Base-by-base conservation (phyloP, 305 asterid species). In the Withania somnifera region DNA sequence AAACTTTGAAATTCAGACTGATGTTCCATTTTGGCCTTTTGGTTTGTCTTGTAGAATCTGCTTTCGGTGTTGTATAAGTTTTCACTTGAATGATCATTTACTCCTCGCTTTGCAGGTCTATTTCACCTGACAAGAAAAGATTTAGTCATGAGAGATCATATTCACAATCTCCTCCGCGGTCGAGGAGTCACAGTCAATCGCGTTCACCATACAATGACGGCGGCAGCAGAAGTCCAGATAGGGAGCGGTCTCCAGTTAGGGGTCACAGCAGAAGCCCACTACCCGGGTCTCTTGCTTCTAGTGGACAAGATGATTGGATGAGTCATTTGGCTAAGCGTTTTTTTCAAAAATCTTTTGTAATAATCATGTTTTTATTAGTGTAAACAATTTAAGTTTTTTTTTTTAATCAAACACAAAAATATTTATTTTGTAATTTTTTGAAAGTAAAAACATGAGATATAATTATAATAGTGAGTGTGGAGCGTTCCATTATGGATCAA, bases 121-220 rank as follows among this genome's bases (percentile, higher is more conserved):
- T 84, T 54, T 92, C 99, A 2, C 99, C 98, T 0, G 86, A 78
- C 8, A 97, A 86, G 83, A 90, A 67, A 64, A 83, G 98, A 88
- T 89, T 88, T 82, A 89, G 92, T 75, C 85, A 92, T 40, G 95
- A 91, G 82, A 89, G 92, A 66, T 90, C 97, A 0, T 87, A 86
- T 95, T 77, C 93, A 14, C 86, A 66, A 26, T 82, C 88, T 58
- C 97, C 94, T 6, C 89, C 56, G 54, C 87, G 91, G 38, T 86
- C 95, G 11, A 91, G 97, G 83, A 90, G 95, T 82, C 91, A 91
- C 71, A 92, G 97, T 87, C 94, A 80, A 54, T 93, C 94, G 28
- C 81, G 24, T 4, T 61, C 88, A 19, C 86, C 87, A 4, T 77
- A 84, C 1, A 30, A 73, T 68, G 51, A 36, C 3, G 30, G 86